These are phyloP conservation scores for Prototheca wickerhamii DNA, from an alignment of 163 green algal species.

Conservation along the genomic window DNA sequence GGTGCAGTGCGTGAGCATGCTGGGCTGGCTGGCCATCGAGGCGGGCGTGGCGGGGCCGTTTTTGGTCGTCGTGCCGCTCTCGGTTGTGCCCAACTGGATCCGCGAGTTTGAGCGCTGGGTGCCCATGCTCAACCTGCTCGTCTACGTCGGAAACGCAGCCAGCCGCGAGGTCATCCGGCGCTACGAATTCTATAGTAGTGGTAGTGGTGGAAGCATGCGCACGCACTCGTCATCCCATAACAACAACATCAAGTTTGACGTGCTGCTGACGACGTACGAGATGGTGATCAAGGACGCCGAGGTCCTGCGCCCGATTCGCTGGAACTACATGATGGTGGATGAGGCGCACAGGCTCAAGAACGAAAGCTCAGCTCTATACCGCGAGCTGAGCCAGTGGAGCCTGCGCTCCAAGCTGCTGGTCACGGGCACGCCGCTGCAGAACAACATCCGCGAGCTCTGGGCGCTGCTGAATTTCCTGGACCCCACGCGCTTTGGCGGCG, in stretches of 20 bases:
- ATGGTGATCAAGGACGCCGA: constrained; percentile 77
- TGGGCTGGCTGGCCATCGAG: constrained; percentile 50
- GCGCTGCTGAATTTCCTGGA: constrained; percentile 92
- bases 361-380: constrained; percentile 82
- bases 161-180: constrained; percentile 52
- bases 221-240: background rate
- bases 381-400: constrained; percentile 64
- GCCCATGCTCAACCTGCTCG: constrained; percentile 61
- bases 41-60: constrained; percentile 69
- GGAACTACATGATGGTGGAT: constrained; percentile 91
- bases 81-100: constrained; percentile 81
- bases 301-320: constrained; percentile 43
- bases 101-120: constrained; percentile 76
- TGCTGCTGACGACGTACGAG: constrained; percentile 93
- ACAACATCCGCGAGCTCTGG: constrained; percentile 92
- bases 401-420: constrained; percentile 90
- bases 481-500: constrained; percentile 60
- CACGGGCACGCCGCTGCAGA: constrained; percentile 89
- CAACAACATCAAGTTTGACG: constrained; percentile 9
- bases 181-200: constrained; percentile 38
- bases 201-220: background rate
- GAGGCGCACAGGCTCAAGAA: constrained; percentile 97
- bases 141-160: constrained; percentile 78
- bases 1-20: constrained; percentile 49
- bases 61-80: constrained; percentile 80